A percentile compares a stretch with the other conserved stretches of the same genome.
phyloP scores from a whole-genome alignment of 345 rosid species.

The Capsella bursapastoris region DNA sequence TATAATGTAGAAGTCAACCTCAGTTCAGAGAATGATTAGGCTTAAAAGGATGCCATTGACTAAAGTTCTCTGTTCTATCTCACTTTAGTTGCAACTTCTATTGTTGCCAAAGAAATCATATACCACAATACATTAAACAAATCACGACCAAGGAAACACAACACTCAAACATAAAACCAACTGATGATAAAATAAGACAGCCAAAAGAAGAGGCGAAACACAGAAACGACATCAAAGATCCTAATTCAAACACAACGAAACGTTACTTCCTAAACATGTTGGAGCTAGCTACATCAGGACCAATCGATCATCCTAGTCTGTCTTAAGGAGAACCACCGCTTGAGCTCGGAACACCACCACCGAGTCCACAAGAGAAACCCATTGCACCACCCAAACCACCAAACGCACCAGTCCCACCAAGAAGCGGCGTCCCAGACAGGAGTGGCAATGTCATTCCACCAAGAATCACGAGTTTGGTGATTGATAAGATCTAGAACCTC shows the following conservation, averaged over 20 bases:
- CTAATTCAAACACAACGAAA: conserved; percentile 5
- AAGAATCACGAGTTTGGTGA: conserved; percentile 19
- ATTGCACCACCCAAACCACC: conserved; percentile 45
- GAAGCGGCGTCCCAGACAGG: conserved; percentile 33
- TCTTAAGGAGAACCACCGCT: conserved; percentile 37
- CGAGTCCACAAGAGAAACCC: conserved; percentile 25
- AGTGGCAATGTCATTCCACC: conserved; percentile 37
- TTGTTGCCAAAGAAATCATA: not conserved
- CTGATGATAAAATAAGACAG: not conserved
- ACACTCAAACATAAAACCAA: not conserved
- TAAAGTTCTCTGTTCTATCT: not conserved
- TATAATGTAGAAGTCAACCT: too few species aligned
- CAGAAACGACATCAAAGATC: conserved; percentile 5
- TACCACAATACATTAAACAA: not conserved
- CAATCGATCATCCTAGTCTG: not conserved
- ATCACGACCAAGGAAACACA: conserved; percentile 2
- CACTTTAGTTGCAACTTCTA: not conserved
- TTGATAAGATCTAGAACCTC: conserved; percentile 8
- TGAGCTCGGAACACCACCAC: conserved; percentile 40
- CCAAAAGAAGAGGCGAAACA: not conserved
- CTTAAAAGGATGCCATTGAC: too few species aligned
- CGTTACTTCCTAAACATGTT: not conserved
- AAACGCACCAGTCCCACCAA: conserved; percentile 34
- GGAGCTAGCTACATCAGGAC: not conserved
- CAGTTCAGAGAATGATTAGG: too few species aligned